Evolutionary conservation across 129 eudicot species (phyloP).

Genomic region (Daucus carota): DNA sequence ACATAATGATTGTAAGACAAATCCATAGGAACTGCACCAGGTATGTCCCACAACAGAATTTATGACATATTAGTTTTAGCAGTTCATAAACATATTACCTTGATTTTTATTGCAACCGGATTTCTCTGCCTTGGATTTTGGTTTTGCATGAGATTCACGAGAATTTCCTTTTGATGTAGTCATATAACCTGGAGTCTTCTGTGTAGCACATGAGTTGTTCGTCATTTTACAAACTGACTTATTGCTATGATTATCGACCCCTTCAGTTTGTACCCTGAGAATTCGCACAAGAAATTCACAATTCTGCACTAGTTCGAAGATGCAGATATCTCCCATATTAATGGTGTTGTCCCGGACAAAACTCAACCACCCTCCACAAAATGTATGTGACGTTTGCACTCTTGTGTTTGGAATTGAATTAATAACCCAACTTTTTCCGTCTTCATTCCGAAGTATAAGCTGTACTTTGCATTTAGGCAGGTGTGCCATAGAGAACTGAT

Average conservation of each 20-base stretch:
- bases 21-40: not conserved
- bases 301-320: conserved; percentile 72
- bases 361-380: conserved; percentile 89
- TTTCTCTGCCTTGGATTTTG: conserved; percentile 10
- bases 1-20: not conserved
- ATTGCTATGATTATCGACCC: conserved; percentile 32
- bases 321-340: conserved; percentile 66
- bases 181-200: conserved; percentile 26
- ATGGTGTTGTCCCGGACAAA: conserved; percentile 81
- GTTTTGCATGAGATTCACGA: conserved; percentile 16
- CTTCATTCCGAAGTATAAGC: conserved; percentile 53
- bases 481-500: conserved; percentile 71
- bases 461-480: conserved; percentile 79
- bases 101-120: conserved; percentile 21
- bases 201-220: conserved; percentile 24
- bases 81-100: conserved; percentile 28
- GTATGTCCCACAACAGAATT: not conserved
- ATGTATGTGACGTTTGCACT: conserved; percentile 78
- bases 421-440: conserved; percentile 84
- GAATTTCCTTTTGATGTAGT: conserved; percentile 28
- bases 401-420: conserved; percentile 77
- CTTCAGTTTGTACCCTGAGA: conserved; percentile 59
- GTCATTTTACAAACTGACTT: conserved; percentile 25
- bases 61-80: not conserved
- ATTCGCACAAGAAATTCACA: conserved; percentile 68